phyloP scores from a whole-genome alignment of 2,329 filamentous ascomycete species.

The Elsinoe ampelina region DNA sequence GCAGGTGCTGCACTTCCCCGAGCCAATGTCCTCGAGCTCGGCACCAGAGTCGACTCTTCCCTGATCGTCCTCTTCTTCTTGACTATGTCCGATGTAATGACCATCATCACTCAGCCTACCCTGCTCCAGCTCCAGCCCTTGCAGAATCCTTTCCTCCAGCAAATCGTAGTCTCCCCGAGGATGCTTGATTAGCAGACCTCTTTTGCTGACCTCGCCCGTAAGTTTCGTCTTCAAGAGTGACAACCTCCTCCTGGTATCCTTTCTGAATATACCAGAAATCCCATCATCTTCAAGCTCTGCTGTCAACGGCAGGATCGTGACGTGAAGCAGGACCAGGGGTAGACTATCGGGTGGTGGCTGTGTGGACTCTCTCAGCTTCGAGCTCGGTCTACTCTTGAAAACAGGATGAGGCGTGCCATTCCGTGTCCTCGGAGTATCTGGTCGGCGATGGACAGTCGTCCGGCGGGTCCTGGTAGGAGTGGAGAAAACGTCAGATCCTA shows the following conservation, averaged over 20 bases:
- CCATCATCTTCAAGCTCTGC: conserved; percentile 40
- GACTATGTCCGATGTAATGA: conserved; percentile 54
- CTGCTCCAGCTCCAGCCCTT: conserved; percentile 62
- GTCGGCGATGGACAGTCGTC: neutral
- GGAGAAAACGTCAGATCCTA: neutral
- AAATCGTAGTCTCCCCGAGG: conserved; percentile 72
- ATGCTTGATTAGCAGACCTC: conserved; percentile 66
- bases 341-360: conserved; percentile 15
- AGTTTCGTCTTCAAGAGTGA: conserved; percentile 57
- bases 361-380: neutral
- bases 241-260: conserved; percentile 46
- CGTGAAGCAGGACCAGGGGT: conserved; percentile 70
- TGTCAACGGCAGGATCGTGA: conserved; percentile 62
- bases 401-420: neutral
- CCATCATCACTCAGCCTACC: conserved; percentile 66
- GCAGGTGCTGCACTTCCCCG: conserved; percentile 27
- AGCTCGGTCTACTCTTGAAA: neutral
- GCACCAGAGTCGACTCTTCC: conserved; percentile 25
- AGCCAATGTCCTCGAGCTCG: conserved; percentile 20
- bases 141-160: conserved; percentile 66
- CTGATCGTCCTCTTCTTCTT: conserved; percentile 29
- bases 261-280: conserved; percentile 42
- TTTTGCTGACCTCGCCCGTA: conserved; percentile 62
- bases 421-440: neutral
- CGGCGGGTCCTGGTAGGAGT: neutral